Conservation (phyloP, 768 basidiomycete species). For the Pleurotus citrinopileatus region DNA sequence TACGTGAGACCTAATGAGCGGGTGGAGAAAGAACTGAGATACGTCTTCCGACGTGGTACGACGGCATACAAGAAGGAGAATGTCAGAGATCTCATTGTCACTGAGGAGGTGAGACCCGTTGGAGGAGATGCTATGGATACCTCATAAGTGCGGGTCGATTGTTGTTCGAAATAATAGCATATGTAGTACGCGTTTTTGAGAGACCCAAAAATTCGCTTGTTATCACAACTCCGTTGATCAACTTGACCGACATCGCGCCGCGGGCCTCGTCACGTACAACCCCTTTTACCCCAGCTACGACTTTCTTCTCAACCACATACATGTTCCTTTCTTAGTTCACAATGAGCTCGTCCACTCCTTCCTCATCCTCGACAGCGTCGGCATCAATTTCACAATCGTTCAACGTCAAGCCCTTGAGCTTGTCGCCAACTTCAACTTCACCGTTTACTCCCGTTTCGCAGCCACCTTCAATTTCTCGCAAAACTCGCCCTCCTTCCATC, state of each 20-base stretch:
- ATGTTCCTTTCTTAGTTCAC: neutral
- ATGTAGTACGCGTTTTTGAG: no score
- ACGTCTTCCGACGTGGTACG: slow-evolving; percentile 79
- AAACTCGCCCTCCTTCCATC: slow-evolving; percentile 6
- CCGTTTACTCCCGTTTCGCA: no score
- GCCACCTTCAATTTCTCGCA: neutral
- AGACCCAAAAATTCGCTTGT: no score
- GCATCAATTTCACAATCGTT: slow-evolving; percentile 6
- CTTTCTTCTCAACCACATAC: neutral
- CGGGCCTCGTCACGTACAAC: no score
- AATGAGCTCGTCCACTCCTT: slow-evolving; percentile 9
- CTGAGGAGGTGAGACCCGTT: slow-evolving; percentile 60
- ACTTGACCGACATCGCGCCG: no score
- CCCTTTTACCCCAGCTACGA: no score
- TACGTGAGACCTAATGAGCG: slow-evolving; percentile 90
- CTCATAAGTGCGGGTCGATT: slow-evolving; percentile 54
- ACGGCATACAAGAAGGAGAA: slow-evolving; percentile 87
- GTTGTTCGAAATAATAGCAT: no score
- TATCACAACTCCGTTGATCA: no score
- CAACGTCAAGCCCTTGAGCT: neutral
- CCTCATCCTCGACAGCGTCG: neutral
- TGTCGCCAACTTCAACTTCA: slow-evolving; percentile 4
- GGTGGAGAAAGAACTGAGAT: slow-evolving; percentile 69
- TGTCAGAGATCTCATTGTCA: slow-evolving; percentile 67
- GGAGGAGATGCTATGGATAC: slow-evolving; percentile 80